These are phyloP conservation scores for Pseudonectria foliicola DNA, from an alignment of 2,329 filamentous ascomycete genomes.

Conservation along the genomic window DNA sequence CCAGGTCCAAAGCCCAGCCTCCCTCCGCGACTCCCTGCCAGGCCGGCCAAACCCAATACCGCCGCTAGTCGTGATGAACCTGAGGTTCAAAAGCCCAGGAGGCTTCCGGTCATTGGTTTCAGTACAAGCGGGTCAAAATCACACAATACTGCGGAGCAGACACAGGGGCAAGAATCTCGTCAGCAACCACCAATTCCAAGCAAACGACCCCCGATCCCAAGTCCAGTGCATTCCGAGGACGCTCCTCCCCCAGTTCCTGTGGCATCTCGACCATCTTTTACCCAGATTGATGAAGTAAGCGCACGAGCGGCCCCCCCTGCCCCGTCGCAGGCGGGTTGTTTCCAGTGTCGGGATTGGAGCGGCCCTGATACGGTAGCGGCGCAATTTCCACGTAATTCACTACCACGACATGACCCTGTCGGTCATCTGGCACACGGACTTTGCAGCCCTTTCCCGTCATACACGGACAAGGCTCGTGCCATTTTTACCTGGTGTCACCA, in stretches of 20 bases:
- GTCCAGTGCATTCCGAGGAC: conserved; percentile 19
- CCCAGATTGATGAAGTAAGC: conserved; percentile 42
- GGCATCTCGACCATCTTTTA: conserved; percentile 42
- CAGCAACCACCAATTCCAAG: conserved; percentile 9
- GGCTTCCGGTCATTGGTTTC: conserved; percentile 7
- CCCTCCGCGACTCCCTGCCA: conserved; percentile 45
- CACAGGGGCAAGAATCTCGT: conserved; percentile 4
- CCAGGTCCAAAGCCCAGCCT: conserved; percentile 31
- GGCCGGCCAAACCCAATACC: conserved; percentile 29
- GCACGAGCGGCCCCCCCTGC: conserved; percentile 24
- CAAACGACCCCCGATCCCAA: conserved; percentile 12
- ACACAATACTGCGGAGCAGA: conserved; percentile 10
- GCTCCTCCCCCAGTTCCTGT: conserved; percentile 46
- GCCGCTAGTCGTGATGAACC: conserved; percentile 7
- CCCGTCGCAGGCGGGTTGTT: conserved; percentile 44
- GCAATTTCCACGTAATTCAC: conserved; percentile 62
- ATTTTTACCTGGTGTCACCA: conserved; percentile 96
- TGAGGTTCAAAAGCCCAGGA: conserved; percentile 9
- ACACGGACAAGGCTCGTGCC: conserved; percentile 83
- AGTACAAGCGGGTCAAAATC: conserved; percentile 4
- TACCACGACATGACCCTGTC: conserved; percentile 60
- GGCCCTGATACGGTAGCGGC: conserved; percentile 71
- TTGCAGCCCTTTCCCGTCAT: conserved; percentile 70
- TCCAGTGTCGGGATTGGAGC: conserved; percentile 84
- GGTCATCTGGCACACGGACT: conserved; percentile 71